Percentiles rank a stretch among this genome's conserved stretches.
Conservation (phyloP, 352 stramenopile genomes). For the Phytophthora cryptogea region DNA sequence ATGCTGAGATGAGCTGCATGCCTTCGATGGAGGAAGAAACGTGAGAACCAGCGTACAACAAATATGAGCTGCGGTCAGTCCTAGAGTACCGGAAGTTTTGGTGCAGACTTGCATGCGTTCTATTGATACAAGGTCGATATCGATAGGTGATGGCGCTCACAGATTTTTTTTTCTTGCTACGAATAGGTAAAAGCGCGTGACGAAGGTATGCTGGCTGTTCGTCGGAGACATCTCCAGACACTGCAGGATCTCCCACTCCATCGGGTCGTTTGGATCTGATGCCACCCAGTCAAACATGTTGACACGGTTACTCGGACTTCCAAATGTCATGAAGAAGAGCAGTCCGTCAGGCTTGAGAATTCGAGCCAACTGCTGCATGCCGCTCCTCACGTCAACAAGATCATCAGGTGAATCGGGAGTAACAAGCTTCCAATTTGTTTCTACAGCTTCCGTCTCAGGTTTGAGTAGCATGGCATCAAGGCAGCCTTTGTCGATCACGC, state of each 20-base stretch:
- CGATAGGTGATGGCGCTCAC: constrained; percentile 6
- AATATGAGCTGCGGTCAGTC: constrained; percentile 19
- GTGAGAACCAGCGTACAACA: constrained; percentile 8
- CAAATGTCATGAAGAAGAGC: constrained; percentile 56
- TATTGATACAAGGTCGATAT: constrained; percentile 25
- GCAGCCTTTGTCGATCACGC: constrained; percentile 63
- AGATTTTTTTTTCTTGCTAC: constrained; percentile 50
- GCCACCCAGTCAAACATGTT: constrained; percentile 51
- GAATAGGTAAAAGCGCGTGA: constrained; percentile 55
- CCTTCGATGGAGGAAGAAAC: constrained; percentile 56
- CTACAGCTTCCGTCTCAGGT: constrained; percentile 46
- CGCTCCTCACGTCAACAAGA: constrained; percentile 37
- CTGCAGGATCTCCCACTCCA: constrained; percentile 58
- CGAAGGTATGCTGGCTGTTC: constrained; percentile 36
- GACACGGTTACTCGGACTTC: constrained; percentile 55
- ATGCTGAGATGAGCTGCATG: constrained; percentile 72
- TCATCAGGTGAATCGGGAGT: constrained; percentile 44
- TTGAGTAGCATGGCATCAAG: constrained; percentile 62
- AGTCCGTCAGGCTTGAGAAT: constrained; percentile 43
- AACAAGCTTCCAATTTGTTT: constrained; percentile 52
- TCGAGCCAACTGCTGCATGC: constrained; percentile 49
- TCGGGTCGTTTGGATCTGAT: constrained; percentile 4
- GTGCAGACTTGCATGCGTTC: constrained; percentile 15
- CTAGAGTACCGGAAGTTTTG: constrained; percentile 15
- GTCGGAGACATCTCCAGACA: constrained; percentile 56